Percentiles rank a stretch among this genome's conserved stretches.
These are phyloP conservation scores for Candida qinlingensis DNA, from an alignment of 805 yeast genomes.

Conservation along the genomic window DNA sequence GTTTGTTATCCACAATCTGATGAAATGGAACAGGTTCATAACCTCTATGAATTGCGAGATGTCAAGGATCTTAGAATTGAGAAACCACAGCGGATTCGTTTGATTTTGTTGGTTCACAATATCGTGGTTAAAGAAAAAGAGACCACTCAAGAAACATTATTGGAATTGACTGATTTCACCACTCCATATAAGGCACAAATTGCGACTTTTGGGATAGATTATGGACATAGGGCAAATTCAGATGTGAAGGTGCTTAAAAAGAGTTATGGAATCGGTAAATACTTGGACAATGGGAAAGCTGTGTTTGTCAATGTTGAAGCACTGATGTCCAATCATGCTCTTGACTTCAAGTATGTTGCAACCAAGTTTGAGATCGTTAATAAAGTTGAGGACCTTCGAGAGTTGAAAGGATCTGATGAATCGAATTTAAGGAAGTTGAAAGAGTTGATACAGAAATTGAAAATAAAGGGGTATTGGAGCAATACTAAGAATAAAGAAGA, in stretches of 20 bases:
- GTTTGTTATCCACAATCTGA: not conserved
- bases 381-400: not conserved
- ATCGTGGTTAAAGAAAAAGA: not conserved
- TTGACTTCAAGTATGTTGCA: not conserved
- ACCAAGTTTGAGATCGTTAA: not conserved
- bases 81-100: not conserved
- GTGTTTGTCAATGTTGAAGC: constrained; percentile 2
- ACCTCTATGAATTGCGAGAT: not conserved
- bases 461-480: not conserved
- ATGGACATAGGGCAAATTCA: not conserved
- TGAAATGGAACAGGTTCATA: not conserved
- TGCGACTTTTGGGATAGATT: not conserved
- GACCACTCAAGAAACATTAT: not conserved
- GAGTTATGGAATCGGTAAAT: not conserved
- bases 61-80: not conserved
- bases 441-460: not conserved
- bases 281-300: not conserved
- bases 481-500: not conserved
- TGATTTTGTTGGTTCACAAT: not conserved
- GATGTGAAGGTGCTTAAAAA: not conserved
- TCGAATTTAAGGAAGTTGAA: not conserved
- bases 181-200: not conserved
- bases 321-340: not conserved
- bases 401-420: not conserved
- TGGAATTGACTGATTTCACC: constrained; percentile 12